phyloP scores from a whole-genome alignment of 257 asterid genomes.

The Forsythia viridissima region DNA sequence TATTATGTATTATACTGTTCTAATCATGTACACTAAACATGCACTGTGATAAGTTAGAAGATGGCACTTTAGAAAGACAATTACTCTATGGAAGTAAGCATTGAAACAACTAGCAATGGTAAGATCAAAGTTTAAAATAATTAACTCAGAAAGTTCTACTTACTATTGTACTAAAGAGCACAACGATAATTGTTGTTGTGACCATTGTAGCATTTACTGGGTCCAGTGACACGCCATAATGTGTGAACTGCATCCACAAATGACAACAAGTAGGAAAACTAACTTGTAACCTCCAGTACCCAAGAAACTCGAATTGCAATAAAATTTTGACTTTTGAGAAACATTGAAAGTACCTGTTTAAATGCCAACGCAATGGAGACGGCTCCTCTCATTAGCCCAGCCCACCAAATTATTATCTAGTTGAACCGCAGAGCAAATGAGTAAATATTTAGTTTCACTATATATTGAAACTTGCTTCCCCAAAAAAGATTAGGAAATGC shows the following conservation, averaged over 20 bases:
- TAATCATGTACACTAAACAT: neutral
- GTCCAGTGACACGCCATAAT: constrained; percentile 66
- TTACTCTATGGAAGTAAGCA: neutral
- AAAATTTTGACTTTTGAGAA: neutral
- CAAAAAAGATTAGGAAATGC: neutral
- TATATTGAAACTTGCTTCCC: neutral
- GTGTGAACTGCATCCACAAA: constrained; percentile 59
- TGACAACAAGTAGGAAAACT: neutral
- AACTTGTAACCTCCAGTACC: neutral
- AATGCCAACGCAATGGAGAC: constrained; percentile 95
- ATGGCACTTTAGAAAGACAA: neutral
- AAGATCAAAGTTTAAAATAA: neutral
- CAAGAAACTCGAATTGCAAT: neutral
- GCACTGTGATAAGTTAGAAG: neutral
- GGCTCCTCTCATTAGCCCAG: constrained; percentile 98
- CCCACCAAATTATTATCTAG: constrained; percentile 94
- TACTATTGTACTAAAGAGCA: constrained; percentile 80
- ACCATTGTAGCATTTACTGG: constrained; percentile 74
- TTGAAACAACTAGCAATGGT: neutral
- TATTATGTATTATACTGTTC: neutral
- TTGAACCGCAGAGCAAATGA: neutral
- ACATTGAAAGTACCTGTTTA: constrained; percentile 66
- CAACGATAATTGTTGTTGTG: constrained; percentile 62
- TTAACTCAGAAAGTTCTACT: constrained; percentile 25
- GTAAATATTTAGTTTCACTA: neutral